phyloP scores from a whole-genome alignment of 2,329 filamentous ascomycete species.

The Polytolypa hystricis region DNA sequence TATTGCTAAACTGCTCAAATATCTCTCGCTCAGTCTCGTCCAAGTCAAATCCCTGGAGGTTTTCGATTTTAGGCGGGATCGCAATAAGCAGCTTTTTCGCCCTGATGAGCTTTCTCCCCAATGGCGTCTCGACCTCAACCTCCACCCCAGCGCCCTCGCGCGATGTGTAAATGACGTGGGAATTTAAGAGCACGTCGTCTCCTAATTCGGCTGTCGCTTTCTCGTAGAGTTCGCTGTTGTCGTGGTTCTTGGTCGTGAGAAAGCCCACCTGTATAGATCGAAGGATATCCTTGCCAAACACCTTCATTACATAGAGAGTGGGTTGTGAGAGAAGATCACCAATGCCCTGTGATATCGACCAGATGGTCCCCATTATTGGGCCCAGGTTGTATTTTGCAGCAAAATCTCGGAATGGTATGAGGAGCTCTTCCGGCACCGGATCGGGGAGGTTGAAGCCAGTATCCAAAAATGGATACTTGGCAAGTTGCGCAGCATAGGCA shows the following conservation, averaged over 20 bases:
- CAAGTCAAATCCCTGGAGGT: conserved; percentile 29
- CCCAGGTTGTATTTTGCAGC: conserved; percentile 16
- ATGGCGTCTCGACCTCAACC: conserved; percentile 21
- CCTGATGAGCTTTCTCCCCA: conserved; percentile 22
- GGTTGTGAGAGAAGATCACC: conserved; percentile 14
- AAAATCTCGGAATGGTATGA: conserved; percentile 21
- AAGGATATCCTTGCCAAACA: conserved; percentile 12
- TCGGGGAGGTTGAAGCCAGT: conserved; percentile 18
- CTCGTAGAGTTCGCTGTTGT: conserved; percentile 1
- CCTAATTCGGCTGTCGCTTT: neutral
- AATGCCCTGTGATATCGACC: conserved; percentile 12
- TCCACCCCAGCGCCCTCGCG: conserved; percentile 11
- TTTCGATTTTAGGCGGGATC: conserved; percentile 30
- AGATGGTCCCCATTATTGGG: conserved; percentile 13
- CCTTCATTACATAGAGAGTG: conserved; percentile 17
- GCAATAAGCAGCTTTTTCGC: conserved; percentile 33
- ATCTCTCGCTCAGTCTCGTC: conserved; percentile 21
- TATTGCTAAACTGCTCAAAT: conserved; percentile 30
- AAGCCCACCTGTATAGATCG: neutral
- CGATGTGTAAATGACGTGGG: neutral
- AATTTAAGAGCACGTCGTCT: neutral
- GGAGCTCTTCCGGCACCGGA: conserved; percentile 20
- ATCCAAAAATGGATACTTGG: conserved; percentile 17
- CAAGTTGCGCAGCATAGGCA: conserved; percentile 9
- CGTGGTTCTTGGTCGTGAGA: conserved; percentile 7